Conservation (phyloP, 1,284 basidiomycete genomes). For the Ceratobasidium sp. region DNA sequence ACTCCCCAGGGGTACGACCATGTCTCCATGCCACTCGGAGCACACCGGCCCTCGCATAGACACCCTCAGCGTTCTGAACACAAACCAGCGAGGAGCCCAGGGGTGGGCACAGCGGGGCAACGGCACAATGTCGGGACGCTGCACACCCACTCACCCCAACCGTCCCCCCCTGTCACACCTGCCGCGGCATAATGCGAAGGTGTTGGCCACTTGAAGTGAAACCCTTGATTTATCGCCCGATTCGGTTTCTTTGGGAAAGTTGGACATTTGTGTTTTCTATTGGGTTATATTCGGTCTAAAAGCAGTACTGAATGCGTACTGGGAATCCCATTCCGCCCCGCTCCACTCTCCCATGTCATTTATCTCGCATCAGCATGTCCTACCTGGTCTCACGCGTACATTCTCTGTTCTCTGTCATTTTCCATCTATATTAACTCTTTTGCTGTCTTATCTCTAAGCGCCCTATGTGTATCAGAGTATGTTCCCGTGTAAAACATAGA, state of each 20-base stretch:
- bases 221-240: not conserved
- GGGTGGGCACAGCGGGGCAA: not conserved
- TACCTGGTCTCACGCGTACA: conserved; percentile 18
- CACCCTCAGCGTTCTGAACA: not conserved
- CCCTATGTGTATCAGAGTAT: conserved; percentile 25
- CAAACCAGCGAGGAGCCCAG: not conserved
- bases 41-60: not conserved
- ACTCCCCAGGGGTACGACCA: conserved; percentile 17
- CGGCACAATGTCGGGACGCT: conserved; percentile 27
- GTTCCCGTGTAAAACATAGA: conserved; percentile 30
- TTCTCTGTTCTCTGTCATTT: not conserved
- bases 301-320: not conserved
- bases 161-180: conserved; percentile 27
- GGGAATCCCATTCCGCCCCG: not conserved
- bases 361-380: conserved; percentile 24
- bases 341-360: conserved; percentile 3
- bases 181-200: conserved; percentile 10
- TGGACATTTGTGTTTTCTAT: not conserved
- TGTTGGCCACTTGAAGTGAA: not conserved
- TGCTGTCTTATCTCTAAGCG: not conserved
- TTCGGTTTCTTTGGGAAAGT: not conserved
- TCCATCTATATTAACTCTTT: too few relatives aligned
- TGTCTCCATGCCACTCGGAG: not conserved
- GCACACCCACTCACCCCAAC: conserved; percentile 30
- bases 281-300: conserved; percentile 3